Base-by-base conservation (phyloP, 2,329 filamentous ascomycete genomes). In the Elsinoe perseae region DNA sequence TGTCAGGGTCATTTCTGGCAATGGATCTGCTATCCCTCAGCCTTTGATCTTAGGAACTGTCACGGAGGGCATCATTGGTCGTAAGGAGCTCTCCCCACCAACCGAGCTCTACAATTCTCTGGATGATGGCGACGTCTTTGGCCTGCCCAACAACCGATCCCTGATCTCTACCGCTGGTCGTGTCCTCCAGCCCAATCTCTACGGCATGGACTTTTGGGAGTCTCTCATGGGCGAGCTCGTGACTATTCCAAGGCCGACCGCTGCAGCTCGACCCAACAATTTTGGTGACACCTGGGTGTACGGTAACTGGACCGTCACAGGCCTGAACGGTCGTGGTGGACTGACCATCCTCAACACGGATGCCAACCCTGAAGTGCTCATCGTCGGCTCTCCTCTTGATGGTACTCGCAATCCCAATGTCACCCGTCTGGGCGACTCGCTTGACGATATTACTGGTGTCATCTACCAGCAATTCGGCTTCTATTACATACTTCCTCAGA, bases 131-230 rank as follows among this genome's bases (percentile, higher is more conserved):
- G 80, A 84, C 65, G 73, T 87, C 34, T 86, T 86, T 59, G 78
- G 71, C 1, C 71, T 85, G 3, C 85, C 85, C 9, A 86, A 85
- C 64, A 84, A 81, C 59, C 72, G 73, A 36, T 78, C 73, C 59
- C 75, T 77, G 61, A 65, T 88, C 36, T 84, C 82, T 1, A 71
- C 68, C 4, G 72, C 66, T 30, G 87, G 88, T 65, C 84, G 84
- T 0, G 71, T 72, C 12, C 75, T 88, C 36, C 68, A 84, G 59
- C 84, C 84, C 1, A 70, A 72, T 20, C 70, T 73, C 40, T 88
- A 83, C 64, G 85, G 85, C 2, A 72, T 88, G 27, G 85, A 88
- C 67, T 89, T 87, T 65, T 88, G 85, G 85, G 82, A 88, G 75
- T 83, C 79, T 60, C 69, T 88, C 57, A 75, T 73, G 55, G 85